Base-by-base conservation (phyloP, 2,329 filamentous ascomycete species). In the Penicillium sp. region DNA sequence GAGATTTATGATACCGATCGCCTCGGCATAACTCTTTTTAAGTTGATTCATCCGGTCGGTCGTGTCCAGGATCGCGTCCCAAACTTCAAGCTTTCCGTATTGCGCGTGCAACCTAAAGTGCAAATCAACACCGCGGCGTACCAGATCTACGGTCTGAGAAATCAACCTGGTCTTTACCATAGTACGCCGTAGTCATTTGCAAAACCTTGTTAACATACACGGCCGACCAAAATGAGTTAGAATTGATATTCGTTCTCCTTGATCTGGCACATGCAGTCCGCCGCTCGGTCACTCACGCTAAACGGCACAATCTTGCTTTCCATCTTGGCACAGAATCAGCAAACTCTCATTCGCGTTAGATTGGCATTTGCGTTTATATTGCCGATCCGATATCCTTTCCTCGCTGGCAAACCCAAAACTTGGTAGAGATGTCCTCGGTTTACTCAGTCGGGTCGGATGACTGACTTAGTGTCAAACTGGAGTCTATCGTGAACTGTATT, bases 31-130 rank as follows among this genome's bases (percentile, higher is more conserved):
- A 22, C 19, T 22, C 19, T 22, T 27, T 30, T 46, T 35, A 38
- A 51, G 48, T 47, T 46, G 49, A 59, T 60, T 56, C n/a, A n/a
- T n/a, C n/a, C n/a, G n/a, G n/a, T n/a, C 56, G 62, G 63, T 67
- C 62, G 67, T 64, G 55, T 47, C 58, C 55, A 47, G 54, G 48
- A 41, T 65, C 64, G 60, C 64, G 62, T 68, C 59, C 64, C 65
- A 62, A 61, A 60, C 59, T 62, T 62, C 52, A 33, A 19, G 33
- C 52, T 55, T 45, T 37, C 9, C n/a, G 44, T 49, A 44, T 47
- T 58, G 55, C 57, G 54, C 49, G 50, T 62, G 60, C 53, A 57
- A 57, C 52, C 18, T 48, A 48, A 50, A 41, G n/a, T 41, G 29
- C 16, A 46, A 27, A n/a, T n/a, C n/a, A n/a, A n/a, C n/a, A n/a